phyloP scores from a whole-genome alignment of 768 basidiomycete genomes.

The Dacryopinax primogenitus region DNA sequence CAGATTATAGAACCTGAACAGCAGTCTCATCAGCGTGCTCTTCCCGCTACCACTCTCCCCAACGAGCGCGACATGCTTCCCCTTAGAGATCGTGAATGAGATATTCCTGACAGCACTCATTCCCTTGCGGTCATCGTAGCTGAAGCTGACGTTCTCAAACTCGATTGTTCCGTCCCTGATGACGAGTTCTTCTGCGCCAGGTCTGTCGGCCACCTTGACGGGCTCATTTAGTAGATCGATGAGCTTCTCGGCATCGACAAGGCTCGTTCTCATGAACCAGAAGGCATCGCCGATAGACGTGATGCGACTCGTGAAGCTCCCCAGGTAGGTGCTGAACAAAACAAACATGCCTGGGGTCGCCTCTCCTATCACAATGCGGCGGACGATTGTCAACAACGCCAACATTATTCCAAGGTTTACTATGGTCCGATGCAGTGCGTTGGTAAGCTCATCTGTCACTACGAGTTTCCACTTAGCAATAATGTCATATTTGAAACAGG shows the following conservation, averaged over 20 bases:
- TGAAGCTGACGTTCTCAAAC: conserved; percentile 81
- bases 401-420: conserved; percentile 68
- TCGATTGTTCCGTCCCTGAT: conserved; percentile 69
- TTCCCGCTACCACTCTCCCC: conserved; percentile 74
- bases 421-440: conserved; percentile 68
- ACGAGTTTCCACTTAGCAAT: conserved; percentile 11
- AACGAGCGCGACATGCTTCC: conserved; percentile 78
- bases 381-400: conserved; percentile 70
- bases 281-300: conserved; percentile 70
- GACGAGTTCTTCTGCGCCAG: conserved; percentile 58
- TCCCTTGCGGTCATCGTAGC: conserved; percentile 54
- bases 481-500: background rate
- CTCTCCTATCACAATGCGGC: conserved; percentile 44
- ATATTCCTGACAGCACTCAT: conserved; percentile 55
- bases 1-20: conserved; percentile 89
- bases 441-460: conserved; percentile 44
- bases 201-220: conserved; percentile 70
- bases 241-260: conserved; percentile 75
- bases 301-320: conserved; percentile 56
- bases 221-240: conserved; percentile 69
- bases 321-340: conserved; percentile 69
- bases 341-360: conserved; percentile 51
- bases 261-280: conserved; percentile 56
- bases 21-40: conserved; percentile 68
- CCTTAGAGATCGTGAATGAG: conserved; percentile 79